Base-by-base conservation (phyloP, 164 flowering plant genomes). In the Aristolochia californica region DNA sequence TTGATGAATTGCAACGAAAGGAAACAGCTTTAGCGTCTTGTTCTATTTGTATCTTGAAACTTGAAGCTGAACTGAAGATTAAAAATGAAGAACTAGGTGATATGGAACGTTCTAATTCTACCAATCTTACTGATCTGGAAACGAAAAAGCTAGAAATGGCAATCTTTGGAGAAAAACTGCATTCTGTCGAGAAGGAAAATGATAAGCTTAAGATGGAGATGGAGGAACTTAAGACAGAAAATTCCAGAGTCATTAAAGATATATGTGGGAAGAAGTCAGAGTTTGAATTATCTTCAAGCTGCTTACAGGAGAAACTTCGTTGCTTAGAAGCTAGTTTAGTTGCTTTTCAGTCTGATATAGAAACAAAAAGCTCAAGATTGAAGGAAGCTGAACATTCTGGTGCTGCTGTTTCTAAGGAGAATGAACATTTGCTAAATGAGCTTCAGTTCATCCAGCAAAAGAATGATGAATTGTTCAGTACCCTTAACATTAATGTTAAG, bases 251-350 rank as follows among this genome's bases (percentile, higher is more conserved):
- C 53, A 62, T 75, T 24, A 67, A 76, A 52, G 80, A 80, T 64
- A 48, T 84, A 57, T 70, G 70, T 65, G 74, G 62, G 26, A 78
- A 69, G 59, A 68, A 68, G 18, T 66, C 71, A 48, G 79, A 78
- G 21, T 21, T 66, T 57, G 76, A 77, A 65, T 66, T 74, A 52
- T 75, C 72, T 45, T 61, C 55, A 13, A 66, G 55, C 54, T 61
- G 34, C 38, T 48, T 65, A 18, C 34, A 58, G 66, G 80, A 75
- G 5, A 67, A 66, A 68, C 55, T 78, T 61, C 56, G 48, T n/a
- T 48, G 65, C 57, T 63, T 80, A 77, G 81, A 82, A 65, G 64
- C 70, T 62, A 48, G 53, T 55, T 70, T 82, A 71, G 57, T 62
- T 44, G 58, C 55, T 56, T 64, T 86, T 48, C 63, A 69, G 57